phyloP scores from a whole-genome alignment of 73 alveolate genomes.

The Paramecium biaurelia region DNA sequence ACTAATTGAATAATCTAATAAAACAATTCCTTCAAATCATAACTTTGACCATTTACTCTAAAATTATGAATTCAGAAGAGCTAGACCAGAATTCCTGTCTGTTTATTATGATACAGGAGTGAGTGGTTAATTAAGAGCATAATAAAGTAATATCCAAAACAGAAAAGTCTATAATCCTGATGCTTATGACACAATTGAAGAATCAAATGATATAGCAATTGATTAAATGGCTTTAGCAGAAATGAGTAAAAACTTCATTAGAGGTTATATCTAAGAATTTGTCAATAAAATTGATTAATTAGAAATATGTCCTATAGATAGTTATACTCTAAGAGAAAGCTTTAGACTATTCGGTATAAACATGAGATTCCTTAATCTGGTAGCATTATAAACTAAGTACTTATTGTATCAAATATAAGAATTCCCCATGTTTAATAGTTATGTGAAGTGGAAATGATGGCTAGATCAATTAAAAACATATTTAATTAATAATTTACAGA shows the following conservation, averaged over 20 bases:
- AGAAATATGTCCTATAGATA: conserved; percentile 44
- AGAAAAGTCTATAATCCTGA: conserved; percentile 49
- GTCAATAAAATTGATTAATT: background rate
- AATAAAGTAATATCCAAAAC: background rate
- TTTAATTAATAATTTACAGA: conserved; percentile 40
- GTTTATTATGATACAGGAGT: conserved; percentile 42
- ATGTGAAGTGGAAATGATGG: conserved; percentile 50
- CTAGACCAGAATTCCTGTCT: conserved; percentile 34
- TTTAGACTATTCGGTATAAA: conserved; percentile 17
- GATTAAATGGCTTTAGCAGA: conserved; percentile 44
- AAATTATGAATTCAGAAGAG: conserved; percentile 38
- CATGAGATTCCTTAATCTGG: background rate
- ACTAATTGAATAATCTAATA: background rate
- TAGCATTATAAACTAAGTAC: background rate
- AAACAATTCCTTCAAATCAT: background rate
- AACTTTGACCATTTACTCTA: background rate
- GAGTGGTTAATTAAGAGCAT: background rate
- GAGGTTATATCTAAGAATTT: background rate
- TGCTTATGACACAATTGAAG: conserved; percentile 44
- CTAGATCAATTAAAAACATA: conserved; percentile 39
- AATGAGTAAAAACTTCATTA: conserved; percentile 11
- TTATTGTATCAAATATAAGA: background rate
- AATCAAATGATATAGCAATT: background rate
- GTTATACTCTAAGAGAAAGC: background rate
- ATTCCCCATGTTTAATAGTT: background rate